Evolutionary conservation across 805 yeast species (phyloP), one percentile per base, ranked within the genome.

Genomic region (Ogataea haglerorum): DNA sequence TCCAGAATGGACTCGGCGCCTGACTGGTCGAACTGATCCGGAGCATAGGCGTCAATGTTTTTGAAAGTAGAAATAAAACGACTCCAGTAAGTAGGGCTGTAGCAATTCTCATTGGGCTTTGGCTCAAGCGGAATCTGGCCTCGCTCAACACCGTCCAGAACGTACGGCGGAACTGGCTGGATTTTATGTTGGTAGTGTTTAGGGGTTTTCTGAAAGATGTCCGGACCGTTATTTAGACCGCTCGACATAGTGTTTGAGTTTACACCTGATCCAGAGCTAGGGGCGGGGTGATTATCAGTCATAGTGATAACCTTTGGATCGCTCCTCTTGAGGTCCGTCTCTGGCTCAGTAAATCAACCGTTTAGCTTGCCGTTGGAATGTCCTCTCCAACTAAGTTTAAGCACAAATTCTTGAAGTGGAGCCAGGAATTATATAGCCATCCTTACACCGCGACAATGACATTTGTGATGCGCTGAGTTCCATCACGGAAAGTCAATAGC

Each of bases 151-250:
- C 52, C 42, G 43, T 80, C 84, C 31, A 83, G 58, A 1, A 78
- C 88, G 61, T 77, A 84, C 1, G 84, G 81, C 1, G 91, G 91
- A 0, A 73, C 65, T 0, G 79, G 60, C 24, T 56, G 58, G 19
- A 46, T 43, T 10, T 47, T 50, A 17, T 46, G 56, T 8, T 57
- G 35, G 36, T 58, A 58, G 27, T 40, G 43, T 23, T 42, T 46
- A n/a, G 45, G 43, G 13, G 34, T 34, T 17, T 42, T 36, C 10
- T 40, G 38, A 36, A 46, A 46, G 22, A 49, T 38, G 26, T 47
- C 44, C 3, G 49, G 49, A 8, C 47, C 46, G 4, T 30, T 21
- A 13, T 35, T 30, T 13, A 42, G 34, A 15, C 42, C 44, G 32
- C 45, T 39, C 10, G 52, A 39, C 30, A 43, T 17, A 3, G 46